Base-by-base conservation (phyloP, 306 rosid genomes). In the Alnus glutinosa region DNA sequence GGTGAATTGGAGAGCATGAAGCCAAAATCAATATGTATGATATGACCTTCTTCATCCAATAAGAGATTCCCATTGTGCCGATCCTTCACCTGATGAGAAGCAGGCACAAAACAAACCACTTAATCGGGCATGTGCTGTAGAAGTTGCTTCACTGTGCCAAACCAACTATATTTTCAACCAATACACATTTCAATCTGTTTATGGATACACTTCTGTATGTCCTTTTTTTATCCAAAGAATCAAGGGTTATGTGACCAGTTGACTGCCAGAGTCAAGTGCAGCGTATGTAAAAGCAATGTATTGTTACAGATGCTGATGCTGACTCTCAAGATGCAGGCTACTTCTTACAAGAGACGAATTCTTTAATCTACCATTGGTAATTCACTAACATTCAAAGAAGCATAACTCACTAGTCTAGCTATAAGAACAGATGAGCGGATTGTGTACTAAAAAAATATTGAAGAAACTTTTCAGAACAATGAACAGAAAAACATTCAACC, bases 1-100 rank as follows among this genome's bases (percentile, higher is more conserved):
- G 99, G 99, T 59, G 99, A 96, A 81, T 96, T 96, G 52, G 98
- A 96, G 75, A 96, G 99, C 98, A 96, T 93, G 85, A 96, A 96
- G 75, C 99, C 99, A 85, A 96, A 96, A 83, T 96, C 99, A 78
- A 96, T 96, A 86, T 96, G 99, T 82, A 96, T 91, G 79, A 96
- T 89, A 86, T 93, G 99, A 79, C 99, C 99, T 80, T 93, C 99
- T 88, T 93, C 99, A 72, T 96, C 99, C 90, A 93, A 75, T 78
- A 96, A 86, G 74, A 96, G 96, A 82, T 96, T 96, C 81, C 98
- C 99, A 78, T 96, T 96, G 88, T 96, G 99, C 77, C 97, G 90
- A 76, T 96, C 99, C 83, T 96, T 96, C 75, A 96, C 89, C 99
- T 96, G 47, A 74, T 64, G 73, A 75, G 77, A 71, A 88, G 78